Evolutionary conservation across 202 grass and related monocot genomes (phyloP).

Genomic region (Zizania palustris): DNA sequence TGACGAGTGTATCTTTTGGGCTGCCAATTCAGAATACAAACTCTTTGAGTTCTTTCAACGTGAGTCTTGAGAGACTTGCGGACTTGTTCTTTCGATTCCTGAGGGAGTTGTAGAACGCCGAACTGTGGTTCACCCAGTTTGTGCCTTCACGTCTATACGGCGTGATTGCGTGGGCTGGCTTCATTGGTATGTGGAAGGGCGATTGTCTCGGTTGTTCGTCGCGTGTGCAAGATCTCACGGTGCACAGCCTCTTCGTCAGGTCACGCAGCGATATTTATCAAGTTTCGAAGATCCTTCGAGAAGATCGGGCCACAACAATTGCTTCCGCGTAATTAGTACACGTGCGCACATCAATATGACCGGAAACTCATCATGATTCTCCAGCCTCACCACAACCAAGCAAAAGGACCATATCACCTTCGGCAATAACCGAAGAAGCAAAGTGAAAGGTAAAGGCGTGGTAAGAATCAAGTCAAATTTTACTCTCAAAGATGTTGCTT

Average conservation of each 20-base stretch:
- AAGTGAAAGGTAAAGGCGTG: no score
- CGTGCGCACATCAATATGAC: no score
- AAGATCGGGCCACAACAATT: slow-evolving; percentile 2
- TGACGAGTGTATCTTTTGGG: no score
- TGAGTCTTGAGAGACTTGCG: slow-evolving; percentile 12
- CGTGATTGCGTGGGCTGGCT: background rate
- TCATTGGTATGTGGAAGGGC: slow-evolving; percentile 3
- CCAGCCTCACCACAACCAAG: no score
- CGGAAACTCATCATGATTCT: no score
- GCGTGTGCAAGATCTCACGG: background rate
- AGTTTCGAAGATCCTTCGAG: background rate
- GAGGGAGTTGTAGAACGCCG: no score
- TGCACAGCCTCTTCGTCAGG: background rate
- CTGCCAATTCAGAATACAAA: slow-evolving; percentile 1
- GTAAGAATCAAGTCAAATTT: no score
- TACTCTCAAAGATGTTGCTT: no score
- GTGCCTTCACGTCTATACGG: slow-evolving; percentile 14
- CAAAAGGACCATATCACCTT: no score
- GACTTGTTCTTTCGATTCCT: slow-evolving; percentile 23
- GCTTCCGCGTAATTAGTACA: no score
- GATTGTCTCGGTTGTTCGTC: slow-evolving; percentile 9
- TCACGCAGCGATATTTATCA: background rate
- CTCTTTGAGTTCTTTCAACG: no score
- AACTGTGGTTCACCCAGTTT: slow-evolving; percentile 23
- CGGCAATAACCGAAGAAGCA: no score